Conservation (phyloP, 768 basidiomycete genomes). For the Panellus pusillus region DNA sequence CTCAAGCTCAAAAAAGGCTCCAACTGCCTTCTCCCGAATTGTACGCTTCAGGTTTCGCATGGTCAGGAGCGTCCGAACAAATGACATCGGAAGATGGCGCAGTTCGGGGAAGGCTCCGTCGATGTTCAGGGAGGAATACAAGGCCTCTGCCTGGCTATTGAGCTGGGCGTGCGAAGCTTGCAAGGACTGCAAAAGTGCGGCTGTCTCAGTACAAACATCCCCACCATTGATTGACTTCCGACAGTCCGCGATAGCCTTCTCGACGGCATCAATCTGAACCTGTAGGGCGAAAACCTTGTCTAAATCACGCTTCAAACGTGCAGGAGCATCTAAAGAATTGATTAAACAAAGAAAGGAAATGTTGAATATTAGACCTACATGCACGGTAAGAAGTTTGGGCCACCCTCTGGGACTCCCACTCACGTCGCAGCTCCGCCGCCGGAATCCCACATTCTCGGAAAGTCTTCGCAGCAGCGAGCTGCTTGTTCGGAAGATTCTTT, state of each 20-base stretch:
- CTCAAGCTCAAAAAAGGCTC: conserved; percentile 28
- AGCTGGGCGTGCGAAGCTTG: conserved; percentile 22
- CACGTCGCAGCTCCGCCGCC: conserved; percentile 20
- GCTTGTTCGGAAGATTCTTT: conserved; percentile 18
- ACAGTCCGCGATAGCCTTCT: conserved; percentile 23
- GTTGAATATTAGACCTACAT: conserved; percentile 24
- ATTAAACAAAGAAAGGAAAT: background rate
- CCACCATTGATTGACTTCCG: conserved; percentile 10
- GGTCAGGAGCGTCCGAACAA: conserved; percentile 32
- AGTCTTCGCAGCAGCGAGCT: conserved; percentile 5
- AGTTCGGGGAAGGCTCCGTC: conserved; percentile 34
- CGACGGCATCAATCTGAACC: conserved; percentile 25
- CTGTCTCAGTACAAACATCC: conserved; percentile 2
- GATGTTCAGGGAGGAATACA: conserved; percentile 38
- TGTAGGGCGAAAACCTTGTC: conserved; percentile 32
- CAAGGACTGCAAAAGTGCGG: conserved; percentile 21
- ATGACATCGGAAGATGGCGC: conserved; percentile 25
- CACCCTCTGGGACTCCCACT: conserved; percentile 35
- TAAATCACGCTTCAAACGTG: conserved; percentile 32
- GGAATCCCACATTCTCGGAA: conserved; percentile 23
- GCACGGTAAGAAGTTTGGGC: conserved; percentile 31
- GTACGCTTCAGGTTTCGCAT: conserved; percentile 28
- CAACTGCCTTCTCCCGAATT: conserved; percentile 25
- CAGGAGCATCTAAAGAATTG: conserved; percentile 28
- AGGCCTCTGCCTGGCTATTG: conserved; percentile 26